These are phyloP conservation scores for Stemphylium beticola DNA, from an alignment of 2,329 filamentous ascomycete species.

Conservation along the genomic window DNA sequence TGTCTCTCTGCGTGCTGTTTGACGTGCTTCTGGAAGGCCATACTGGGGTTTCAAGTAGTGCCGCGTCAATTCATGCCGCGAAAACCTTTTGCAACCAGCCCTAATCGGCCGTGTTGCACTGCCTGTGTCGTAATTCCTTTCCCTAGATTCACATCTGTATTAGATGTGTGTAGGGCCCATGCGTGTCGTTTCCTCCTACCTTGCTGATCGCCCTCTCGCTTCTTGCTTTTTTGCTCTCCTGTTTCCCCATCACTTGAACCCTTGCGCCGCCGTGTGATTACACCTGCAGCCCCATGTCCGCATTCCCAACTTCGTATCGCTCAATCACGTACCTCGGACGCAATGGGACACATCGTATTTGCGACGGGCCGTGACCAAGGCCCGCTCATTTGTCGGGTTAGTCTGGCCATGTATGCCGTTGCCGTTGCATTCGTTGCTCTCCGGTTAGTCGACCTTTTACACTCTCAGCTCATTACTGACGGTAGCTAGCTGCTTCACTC, in stretches of 20 bases:
- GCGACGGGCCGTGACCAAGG: conserved; percentile 22
- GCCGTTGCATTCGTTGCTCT: conserved; percentile 31
- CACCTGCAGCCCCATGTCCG: conserved; percentile 17
- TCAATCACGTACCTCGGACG: conserved; percentile 2
- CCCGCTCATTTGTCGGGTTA: conserved; percentile 31
- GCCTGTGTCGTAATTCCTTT: conserved; percentile 8
- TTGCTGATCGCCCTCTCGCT: not conserved
- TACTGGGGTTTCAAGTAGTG: conserved; percentile 12
- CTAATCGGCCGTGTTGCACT: conserved; percentile 10
- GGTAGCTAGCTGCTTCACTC: conserved; percentile 28
- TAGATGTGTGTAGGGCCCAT: conserved; percentile 12
- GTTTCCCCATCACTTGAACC: conserved; percentile 1
- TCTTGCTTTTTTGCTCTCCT: not conserved
- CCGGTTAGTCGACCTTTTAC: conserved; percentile 8
- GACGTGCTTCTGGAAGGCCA: conserved; percentile 11
- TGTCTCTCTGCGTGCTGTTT: conserved; percentile 6
- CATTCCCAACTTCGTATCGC: conserved; percentile 10
- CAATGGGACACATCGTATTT: conserved; percentile 31
- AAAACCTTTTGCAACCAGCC: conserved; percentile 6
- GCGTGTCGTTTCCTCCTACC: not conserved
- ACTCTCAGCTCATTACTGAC: conserved; percentile 8
- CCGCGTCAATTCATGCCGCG: conserved; percentile 11
- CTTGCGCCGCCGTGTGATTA: conserved; percentile 1
- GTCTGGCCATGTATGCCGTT: conserved; percentile 27
- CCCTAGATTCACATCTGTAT: conserved; percentile 5